Evolutionary conservation across 1,139 yeast genomes (phyloP), one percentile per base, ranked within the genome.

Genomic region (Candida labiduridarum): DNA sequence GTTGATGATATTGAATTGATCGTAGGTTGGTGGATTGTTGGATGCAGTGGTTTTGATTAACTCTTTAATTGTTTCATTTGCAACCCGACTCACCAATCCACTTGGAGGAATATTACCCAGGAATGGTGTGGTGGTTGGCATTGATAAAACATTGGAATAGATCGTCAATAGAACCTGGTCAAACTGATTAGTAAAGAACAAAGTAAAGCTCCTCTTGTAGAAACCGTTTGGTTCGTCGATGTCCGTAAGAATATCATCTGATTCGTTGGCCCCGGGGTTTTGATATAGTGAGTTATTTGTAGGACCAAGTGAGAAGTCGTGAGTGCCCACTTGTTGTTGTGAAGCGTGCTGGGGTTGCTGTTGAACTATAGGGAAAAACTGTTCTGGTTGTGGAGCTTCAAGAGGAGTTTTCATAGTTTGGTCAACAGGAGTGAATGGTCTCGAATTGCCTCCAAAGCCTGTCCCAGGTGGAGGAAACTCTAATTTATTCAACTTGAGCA

Each of bases 81-180:
- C 76, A 19, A 76, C 78, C 52, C 67, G 70, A 47, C 77, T 69
- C 10, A 71, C 78, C 47, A 76, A 62, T 1, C 80, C 80, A 61
- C 77, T 72, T 3, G 80, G 80, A 19, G 80, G 80, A 10, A 68
- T 63, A 8, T 57, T 45, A 0, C 80, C 80, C 62, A 69, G 69
- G 52, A 76, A 76, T 10, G 80, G 80, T 6, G 80, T 75, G 3
- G 80, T 75, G 12, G 80, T 76, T 39, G 80, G 80, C 49, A 71
- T 66, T 30, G 74, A 65, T 48, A 75, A 62, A 35, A 74, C 63
- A 46, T 69, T 66, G 30, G 69, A 62, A 58, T 76, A 76, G 4
- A 71, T 58, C 15, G 68, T 56, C 65, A 73, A 58, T 12, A 76
- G 67, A 48, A 75, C 60, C 56, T 67, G 72, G 54, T 76, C 80